Evolutionary conservation across 768 basidiomycete species (phyloP), one percentile per base, ranked within the genome.

Genomic region (Mycena rebaudengoi): DNA sequence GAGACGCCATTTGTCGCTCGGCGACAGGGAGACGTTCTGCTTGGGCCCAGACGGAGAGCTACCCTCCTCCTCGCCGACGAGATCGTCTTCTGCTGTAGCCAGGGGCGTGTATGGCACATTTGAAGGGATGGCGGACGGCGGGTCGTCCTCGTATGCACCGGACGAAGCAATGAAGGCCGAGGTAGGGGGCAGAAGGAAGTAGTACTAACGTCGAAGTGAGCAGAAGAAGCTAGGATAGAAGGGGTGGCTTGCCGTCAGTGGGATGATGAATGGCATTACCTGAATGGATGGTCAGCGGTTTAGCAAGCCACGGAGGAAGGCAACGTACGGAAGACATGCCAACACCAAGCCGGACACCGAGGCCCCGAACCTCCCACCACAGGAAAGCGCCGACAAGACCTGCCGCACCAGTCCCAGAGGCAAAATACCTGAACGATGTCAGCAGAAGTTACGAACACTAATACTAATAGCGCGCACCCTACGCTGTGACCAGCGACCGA

Each of bases 371-470:
- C 66, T 95, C 83, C 97, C 97, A 99, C 98, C 98, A 99, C 13
- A 98, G 71, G 37, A 92, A 91, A 0, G 97, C 95, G 7, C 97
- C 97, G 1, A 90, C 91, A 1, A 99, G 86, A 0, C 97, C 97
- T 0, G 97, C 97, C 5, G 92, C 94, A 1, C 97, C 97, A 0
- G 97, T 99, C 0, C 97, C 97, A 10, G 91, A 91, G 7, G 96
- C 90, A 76, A 98, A 99, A 71, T 95, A 98, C 5, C 92, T 92
- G 41, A 3, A 41, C 44, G 1, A 48, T 4, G 41, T 26, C 5
- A 51, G 25, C 20, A 18, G 25, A 32, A 60, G 30, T 8, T n/a
- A 32, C 5, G 20, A 29, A 13, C n/a, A 16, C 28, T 14, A 28
- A 53, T 37, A 35, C 11, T 11, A 13, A 23, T 30, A 12, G 0